Evolutionary conservation across 177 flowering plant species (phyloP), one percentile per base, ranked within the genome.

Genomic region (Telopea speciosissima): DNA sequence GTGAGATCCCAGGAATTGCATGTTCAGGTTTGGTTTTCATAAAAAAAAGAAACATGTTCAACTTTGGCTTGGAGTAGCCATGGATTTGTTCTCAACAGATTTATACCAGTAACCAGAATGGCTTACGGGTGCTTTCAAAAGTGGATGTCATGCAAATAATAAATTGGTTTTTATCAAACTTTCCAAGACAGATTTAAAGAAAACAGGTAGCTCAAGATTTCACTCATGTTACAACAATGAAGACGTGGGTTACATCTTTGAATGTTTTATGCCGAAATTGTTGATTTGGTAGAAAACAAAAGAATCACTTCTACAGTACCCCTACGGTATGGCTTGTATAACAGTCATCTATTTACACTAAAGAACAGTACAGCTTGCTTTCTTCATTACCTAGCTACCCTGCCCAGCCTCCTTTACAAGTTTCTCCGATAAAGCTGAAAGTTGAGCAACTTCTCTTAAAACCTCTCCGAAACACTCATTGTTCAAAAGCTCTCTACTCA

Each of bases 381-480:
- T 59, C 12, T n/a, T 62, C 8, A 65, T 10, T 64, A 72, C 65
- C 56, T 23, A 28, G 25, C 73, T 70, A 71, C 8, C 68, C 69
- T 3, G 81, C 23, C 91, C 88, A 22, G 94, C 96, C 61, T 87
- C 91, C 58, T 73, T 80, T 67, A 90, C 79, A 60, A 90, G 85
- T 74, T 81, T 74, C 31, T 93, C 88, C 0, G 89, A 85, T 78
- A 91, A 75, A 75, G 83, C 76, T 11, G 87, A 86, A 58, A 91
- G 86, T 61, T 82, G 81, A 9, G 79, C 76, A 69, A 90, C 79
- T 81, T 83, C 87, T 2, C 73, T 40, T 68, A 75, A 74, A 1
- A 87, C 85, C 76, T 80, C 84, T 6, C 56, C 56, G 12, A 84
- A 58, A 63, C 80, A 63, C 21, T 78, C 79, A 40, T 70, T 69